These are phyloP conservation scores for Dictyostelium firmibasis DNA, from an alignment of 78 protist genomes.

Conservation along the genomic window DNA sequence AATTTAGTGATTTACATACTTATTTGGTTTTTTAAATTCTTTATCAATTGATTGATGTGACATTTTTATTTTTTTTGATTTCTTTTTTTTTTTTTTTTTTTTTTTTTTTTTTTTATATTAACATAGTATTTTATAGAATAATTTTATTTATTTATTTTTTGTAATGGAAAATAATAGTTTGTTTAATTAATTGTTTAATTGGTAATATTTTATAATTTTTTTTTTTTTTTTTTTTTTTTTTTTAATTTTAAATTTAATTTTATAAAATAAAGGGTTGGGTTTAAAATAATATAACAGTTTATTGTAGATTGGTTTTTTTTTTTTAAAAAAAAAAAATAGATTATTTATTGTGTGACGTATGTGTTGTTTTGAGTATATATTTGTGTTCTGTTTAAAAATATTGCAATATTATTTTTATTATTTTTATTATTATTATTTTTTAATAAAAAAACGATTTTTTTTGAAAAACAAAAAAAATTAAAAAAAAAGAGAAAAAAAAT, in stretches of 20 bases:
- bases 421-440: too few species aligned
- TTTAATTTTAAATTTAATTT: neutral
- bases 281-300: neutral
- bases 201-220: neutral
- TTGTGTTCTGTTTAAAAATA: neutral
- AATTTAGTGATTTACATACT: neutral
- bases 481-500: neutral
- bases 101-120: neutral
- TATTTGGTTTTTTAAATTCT: slow-evolving; percentile 12
- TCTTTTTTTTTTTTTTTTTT: neutral
- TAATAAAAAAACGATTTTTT: neutral
- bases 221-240: too few species aligned
- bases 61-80: neutral
- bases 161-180: neutral
- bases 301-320: neutral
- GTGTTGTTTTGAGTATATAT: neutral
- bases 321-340: neutral
- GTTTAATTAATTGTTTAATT: neutral
- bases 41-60: slow-evolving; percentile 17
- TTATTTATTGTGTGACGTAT: neutral
- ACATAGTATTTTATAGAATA: neutral
- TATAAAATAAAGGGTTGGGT: neutral
- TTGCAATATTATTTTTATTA: neutral
- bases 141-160: neutral
- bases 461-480: neutral